A percentile compares a stretch with the other conserved stretches of the same genome.
phyloP scores from a whole-genome alignment of 768 basidiomycete species.

The Phylloporus scabripes region DNA sequence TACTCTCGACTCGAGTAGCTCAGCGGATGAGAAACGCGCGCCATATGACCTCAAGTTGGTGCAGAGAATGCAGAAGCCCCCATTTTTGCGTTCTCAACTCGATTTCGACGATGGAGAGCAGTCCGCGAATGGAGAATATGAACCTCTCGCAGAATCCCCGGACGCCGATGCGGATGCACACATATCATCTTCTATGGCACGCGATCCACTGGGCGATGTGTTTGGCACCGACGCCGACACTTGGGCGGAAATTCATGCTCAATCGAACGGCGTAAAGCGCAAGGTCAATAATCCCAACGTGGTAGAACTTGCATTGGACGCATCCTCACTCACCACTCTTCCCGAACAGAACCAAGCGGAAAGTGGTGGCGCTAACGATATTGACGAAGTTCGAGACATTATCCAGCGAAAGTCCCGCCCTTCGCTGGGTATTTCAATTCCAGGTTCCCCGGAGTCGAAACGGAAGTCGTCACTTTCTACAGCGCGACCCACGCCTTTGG shows the following conservation, averaged over 20 bases:
- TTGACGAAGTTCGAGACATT: constrained; percentile 32
- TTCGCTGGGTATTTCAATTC: constrained; percentile 32
- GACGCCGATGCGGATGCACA: constrained; percentile 33
- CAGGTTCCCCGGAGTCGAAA: constrained; percentile 35
- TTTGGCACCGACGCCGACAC: constrained; percentile 64
- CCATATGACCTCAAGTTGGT: constrained; percentile 50
- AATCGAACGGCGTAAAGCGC: constrained; percentile 27
- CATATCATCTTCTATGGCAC: constrained; percentile 32
- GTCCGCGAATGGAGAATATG: constrained; percentile 21
- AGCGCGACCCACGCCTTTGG: constrained; percentile 54
- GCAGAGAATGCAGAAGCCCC: constrained; percentile 41
- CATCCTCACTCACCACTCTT: constrained; percentile 30
- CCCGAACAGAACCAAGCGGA: constrained; percentile 24
- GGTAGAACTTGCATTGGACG: constrained; percentile 49
- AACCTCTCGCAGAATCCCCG: constrained; percentile 26
- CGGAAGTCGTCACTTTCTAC: constrained; percentile 34
- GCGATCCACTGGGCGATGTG: constrained; percentile 54
- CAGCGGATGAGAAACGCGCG: constrained; percentile 28
- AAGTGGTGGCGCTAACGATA: constrained; percentile 30
- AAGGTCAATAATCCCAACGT: constrained; percentile 36
- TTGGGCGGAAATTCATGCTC: constrained; percentile 50
- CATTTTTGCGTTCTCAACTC: constrained; percentile 23
- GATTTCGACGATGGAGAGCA: constrained; percentile 28
- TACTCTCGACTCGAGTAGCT: constrained; percentile 18
- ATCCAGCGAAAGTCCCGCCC: constrained; percentile 38